phyloP scores from a whole-genome alignment of 192 early-diverging fungal genomes.

The Diversispora epigaea region DNA sequence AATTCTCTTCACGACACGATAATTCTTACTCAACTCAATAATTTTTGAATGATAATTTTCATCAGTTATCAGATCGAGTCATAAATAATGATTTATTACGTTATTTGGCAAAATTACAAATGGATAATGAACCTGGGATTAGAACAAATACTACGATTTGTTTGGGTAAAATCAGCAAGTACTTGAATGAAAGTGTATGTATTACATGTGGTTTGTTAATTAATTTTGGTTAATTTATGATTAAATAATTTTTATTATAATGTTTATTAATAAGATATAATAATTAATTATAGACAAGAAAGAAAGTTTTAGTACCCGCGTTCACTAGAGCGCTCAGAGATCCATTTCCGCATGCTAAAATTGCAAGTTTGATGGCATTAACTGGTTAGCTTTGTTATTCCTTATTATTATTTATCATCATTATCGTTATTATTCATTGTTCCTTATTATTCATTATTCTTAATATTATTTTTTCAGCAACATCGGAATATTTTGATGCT shows the following conservation, averaged over 20 bases:
- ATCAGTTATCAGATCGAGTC: constrained; percentile 63
- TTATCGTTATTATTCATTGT: background rate
- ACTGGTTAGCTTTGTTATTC: constrained; percentile 34
- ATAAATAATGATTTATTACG: constrained; percentile 84
- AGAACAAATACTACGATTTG: constrained; percentile 95
- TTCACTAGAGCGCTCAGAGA: constrained; percentile 82
- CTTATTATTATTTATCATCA: background rate
- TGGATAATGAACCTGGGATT: constrained; percentile 92
- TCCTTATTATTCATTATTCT: background rate
- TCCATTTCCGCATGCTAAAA: constrained; percentile 83
- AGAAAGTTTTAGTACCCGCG: constrained; percentile 79
- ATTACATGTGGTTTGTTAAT: background rate
- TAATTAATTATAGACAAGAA: constrained; percentile 58
- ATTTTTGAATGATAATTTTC: constrained; percentile 14
- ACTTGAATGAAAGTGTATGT: constrained; percentile 72
- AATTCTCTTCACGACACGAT: background rate
- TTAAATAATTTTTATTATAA: background rate
- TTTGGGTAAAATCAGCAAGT: constrained; percentile 84
- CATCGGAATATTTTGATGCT: constrained; percentile 67
- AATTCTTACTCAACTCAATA: background rate
- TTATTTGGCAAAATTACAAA: constrained; percentile 86
- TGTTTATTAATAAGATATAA: background rate
- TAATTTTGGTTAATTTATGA: background rate
- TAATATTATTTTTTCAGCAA: constrained; percentile 48
- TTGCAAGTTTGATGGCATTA: constrained; percentile 82